Evolutionary conservation across 1,284 basidiomycete species (phyloP), one percentile per base, ranked within the genome.

Genomic region (Kalmanozyma brasiliensis): DNA sequence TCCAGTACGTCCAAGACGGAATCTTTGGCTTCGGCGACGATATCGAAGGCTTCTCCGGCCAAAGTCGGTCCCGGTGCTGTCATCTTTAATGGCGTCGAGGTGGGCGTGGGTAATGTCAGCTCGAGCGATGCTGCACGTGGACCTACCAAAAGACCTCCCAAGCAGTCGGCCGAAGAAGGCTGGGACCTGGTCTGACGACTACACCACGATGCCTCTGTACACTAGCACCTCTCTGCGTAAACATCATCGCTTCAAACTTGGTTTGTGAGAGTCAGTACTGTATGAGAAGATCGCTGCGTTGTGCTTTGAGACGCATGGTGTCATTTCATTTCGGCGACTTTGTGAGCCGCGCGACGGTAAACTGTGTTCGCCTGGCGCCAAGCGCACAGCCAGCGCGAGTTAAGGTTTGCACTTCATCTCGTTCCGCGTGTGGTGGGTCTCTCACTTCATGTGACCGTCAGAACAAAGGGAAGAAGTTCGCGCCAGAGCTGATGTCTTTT

Each of bases 21-120:
- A 13, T 19, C 23, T n/a, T 4, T 14, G 2, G 8, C 4, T 8
- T 26, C 11, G 13, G 38, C 37, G 22, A 16, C 33, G 17, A 26
- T 10, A 24, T 24, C 43, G 17, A 26, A 51, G n/a, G 8, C 52
- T 29, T n/a, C 19, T 14, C 37, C 33, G 17, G 47, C 30, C 23
- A 68, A 59, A 37, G 44, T 48, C 3, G 52, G 66, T 2, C 56
- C 66, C 4, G 66, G 66, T 24, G 66, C 66, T 23, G 66, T 70
- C 26, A 70, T 70, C 37, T 70, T 70, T 34, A 70, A 70, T 35
- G 66, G 66, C 3, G 61, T 70, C n/a, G 66, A 70, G 30, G 61
- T 70, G 4, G 61, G 66, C 22, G 52, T 68, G 3, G 59, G 59
- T 30, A 63, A 59, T 17, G 38, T 51, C 24, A 22, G 23, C 24